These are phyloP conservation scores for Globisporangium uncinulatum DNA, from an alignment of 352 stramenopile species.

Conservation along the genomic window DNA sequence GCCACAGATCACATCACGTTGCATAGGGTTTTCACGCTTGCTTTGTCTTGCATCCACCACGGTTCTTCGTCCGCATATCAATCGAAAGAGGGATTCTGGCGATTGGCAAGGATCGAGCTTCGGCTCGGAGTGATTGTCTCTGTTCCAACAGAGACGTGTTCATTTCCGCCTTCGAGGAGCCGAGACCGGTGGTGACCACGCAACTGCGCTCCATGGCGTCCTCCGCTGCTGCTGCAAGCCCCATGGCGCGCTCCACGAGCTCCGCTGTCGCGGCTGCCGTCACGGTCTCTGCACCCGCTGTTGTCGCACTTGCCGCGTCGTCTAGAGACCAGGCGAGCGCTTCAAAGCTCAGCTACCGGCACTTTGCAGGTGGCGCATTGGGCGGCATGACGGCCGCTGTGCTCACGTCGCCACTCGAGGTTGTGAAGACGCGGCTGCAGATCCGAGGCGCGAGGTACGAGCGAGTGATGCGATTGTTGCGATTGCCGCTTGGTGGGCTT, in stretches of 20 bases:
- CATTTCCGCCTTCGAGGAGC: too few species aligned
- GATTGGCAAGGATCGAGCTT: too few species aligned
- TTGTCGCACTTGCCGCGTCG: constrained; percentile 2
- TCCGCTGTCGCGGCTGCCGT: constrained; percentile 5
- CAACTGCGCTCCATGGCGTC: constrained; percentile 1
- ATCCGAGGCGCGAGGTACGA: constrained; percentile 58
- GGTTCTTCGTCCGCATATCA: too few species aligned
- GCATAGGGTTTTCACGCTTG: too few species aligned
- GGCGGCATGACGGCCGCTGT: constrained; percentile 78
- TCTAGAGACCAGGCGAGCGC: neutral
- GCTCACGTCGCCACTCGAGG: constrained; percentile 79
- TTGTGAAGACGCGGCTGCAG: constrained; percentile 84
- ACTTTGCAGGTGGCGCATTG: constrained; percentile 72
- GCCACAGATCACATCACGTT: too few species aligned
- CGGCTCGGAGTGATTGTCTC: too few species aligned
- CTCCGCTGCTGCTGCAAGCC: constrained; percentile 8
- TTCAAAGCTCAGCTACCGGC: constrained; percentile 30
- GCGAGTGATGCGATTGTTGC: neutral
- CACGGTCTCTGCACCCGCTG: neutral
- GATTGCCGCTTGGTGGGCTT: neutral
- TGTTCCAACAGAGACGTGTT: too few species aligned
- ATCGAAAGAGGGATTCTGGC: too few species aligned
- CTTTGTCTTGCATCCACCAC: too few species aligned
- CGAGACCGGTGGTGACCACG: constrained; percentile 5
- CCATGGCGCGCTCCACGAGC: constrained; percentile 10